phyloP scores from a whole-genome alignment of 169 alveolate species.

The Plasmodium coatneyi region DNA sequence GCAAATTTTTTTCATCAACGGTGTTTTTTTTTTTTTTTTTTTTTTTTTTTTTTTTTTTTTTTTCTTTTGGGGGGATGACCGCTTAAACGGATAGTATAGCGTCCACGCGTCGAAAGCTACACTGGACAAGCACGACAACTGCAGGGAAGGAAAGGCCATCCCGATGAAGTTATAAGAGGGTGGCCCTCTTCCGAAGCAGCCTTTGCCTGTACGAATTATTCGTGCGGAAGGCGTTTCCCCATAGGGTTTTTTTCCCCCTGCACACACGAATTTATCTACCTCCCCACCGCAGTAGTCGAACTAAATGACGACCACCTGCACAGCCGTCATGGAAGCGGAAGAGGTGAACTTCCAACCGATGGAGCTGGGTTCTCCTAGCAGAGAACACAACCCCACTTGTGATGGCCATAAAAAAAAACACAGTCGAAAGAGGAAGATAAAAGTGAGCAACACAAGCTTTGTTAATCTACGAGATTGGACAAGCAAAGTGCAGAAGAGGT shows the following conservation, averaged over 20 bases:
- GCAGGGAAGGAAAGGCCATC: neutral
- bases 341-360: neutral
- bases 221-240: neutral
- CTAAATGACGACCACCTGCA: slow-evolving; percentile 2
- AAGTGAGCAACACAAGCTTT: neutral
- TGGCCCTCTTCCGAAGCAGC: neutral
- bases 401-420: neutral
- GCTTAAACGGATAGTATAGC: neutral
- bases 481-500: slow-evolving; percentile 22
- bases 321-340: neutral
- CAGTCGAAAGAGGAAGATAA: slow-evolving; percentile 12
- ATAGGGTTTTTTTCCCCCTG: neutral
- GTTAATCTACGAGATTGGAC: slow-evolving; percentile 70
- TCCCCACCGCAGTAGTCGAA: neutral
- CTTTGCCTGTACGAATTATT: too few relatives aligned
- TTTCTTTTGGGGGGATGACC: neutral
- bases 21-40: neutral
- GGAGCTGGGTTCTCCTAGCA: neutral
- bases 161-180: neutral
- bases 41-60: neutral
- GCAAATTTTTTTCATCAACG: neutral
- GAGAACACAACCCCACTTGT: neutral
- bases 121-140: neutral
- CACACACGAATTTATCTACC: neutral
- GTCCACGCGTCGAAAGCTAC: neutral